Evolutionary conservation across 2,329 filamentous ascomycete species (phyloP), one percentile per base, ranked within the genome.

Genomic region (Ophiocordyceps camponoti-rufipedis): DNA sequence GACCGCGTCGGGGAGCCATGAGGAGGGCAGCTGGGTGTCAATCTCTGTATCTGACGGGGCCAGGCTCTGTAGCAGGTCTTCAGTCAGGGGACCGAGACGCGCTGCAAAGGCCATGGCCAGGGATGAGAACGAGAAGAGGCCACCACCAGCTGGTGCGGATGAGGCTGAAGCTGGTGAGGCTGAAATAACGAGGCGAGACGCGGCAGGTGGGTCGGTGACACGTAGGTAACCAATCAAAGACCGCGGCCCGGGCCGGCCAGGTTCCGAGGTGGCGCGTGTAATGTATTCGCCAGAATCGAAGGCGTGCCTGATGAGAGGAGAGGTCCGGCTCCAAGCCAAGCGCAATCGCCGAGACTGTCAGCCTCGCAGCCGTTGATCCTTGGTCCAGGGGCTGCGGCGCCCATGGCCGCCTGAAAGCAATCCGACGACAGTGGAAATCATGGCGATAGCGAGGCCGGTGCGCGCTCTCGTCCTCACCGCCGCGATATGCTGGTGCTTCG

Each of bases 371-470:
- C 6, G 6, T 16, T 31, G 9, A 31, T 39, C 23, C 23, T 32
- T 16, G 18, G 12, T 28, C 33, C n/a, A 13, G 28, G 41, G 18
- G n/a, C 29, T 23, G n/a, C 16, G 28, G 35, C 33, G 13, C 44
- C 19, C 44, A 49, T 49, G 46, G 39, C 31, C n/a, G 28, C 28
- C 43, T 48, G 33, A 48, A 29, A 42, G 35, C n/a, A 8, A 4
- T n/a, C 33, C 33, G 7, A 8, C 33, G 13, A 43, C 14, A 19
- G 12, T 33, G 48, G n/a, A 46, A 58, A 74, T 54, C 52, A 94
- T 94, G 87, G 85, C 82, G 56, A 71, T 94, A 59, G 85, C 86
- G 58, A 80, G 81, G 68, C 85, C 86, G 47, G 81, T 94, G 59
- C 80, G 88, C 65, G 77, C 83, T 57, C 69, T 94, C 58, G 82